Evolutionary conservation across 345 rosid genomes (phyloP).

Genomic region (Corchorus olitorius): DNA sequence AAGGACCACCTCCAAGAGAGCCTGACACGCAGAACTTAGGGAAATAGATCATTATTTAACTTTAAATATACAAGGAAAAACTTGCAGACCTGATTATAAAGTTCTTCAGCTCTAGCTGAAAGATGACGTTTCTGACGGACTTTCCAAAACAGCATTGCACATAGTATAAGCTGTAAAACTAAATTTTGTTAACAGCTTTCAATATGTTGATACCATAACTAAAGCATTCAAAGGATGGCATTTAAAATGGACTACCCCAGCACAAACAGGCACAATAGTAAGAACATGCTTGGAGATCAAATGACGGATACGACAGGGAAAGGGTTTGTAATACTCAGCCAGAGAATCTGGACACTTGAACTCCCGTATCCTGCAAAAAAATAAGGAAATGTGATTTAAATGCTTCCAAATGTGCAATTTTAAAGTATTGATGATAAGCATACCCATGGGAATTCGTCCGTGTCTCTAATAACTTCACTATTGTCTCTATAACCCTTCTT

Average conservation of each 20-base stretch:
- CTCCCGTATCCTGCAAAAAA: constrained; percentile 52
- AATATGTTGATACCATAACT: constrained; percentile 39
- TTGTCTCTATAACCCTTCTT: constrained; percentile 51
- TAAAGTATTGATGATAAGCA: constrained; percentile 15
- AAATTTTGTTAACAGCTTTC: constrained; percentile 57
- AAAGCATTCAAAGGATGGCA: constrained; percentile 36
- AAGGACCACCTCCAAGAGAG: background rate
- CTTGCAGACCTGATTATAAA: constrained; percentile 65
- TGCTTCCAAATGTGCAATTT: constrained; percentile 5
- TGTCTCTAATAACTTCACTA: constrained; percentile 47
- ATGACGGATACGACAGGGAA: constrained; percentile 55
- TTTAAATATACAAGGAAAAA: background rate
- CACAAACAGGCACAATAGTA: constrained; percentile 41
- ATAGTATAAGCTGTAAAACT: constrained; percentile 68
- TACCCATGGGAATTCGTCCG: constrained; percentile 66
- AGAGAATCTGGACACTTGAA: constrained; percentile 74
- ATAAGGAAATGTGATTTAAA: constrained; percentile 20
- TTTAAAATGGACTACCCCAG: constrained; percentile 53
- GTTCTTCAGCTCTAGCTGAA: constrained; percentile 62
- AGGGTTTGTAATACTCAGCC: constrained; percentile 63
- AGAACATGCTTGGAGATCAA: constrained; percentile 58
- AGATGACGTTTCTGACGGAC: constrained; percentile 41
- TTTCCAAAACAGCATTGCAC: constrained; percentile 45
- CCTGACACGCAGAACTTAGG: background rate
- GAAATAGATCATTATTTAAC: constrained; percentile 1